A percentile compares a stretch with the other conserved stretches of the same genome.
These are phyloP conservation scores for Suillus alpinus DNA, from an alignment of 768 basidiomycete species.

Conservation along the genomic window DNA sequence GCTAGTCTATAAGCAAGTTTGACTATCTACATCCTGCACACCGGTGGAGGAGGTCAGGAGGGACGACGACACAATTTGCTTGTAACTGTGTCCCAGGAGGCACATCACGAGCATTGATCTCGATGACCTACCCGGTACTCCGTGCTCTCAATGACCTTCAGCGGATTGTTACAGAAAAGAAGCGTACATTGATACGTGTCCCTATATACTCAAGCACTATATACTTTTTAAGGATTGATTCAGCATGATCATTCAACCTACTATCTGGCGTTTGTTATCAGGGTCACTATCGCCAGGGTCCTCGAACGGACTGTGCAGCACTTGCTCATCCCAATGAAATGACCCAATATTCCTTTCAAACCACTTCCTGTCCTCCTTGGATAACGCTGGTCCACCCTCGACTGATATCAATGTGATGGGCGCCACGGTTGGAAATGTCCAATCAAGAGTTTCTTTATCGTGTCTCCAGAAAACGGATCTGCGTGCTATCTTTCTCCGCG, in stretches of 20 bases:
- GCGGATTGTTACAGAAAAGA: no score
- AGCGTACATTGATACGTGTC: no score
- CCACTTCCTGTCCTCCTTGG: slow-evolving; percentile 1
- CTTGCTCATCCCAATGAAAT: slow-evolving; percentile 5
- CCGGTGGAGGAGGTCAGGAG: background rate
- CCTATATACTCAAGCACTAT: background rate
- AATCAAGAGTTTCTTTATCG: background rate
- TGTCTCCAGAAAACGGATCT: background rate
- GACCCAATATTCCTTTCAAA: slow-evolving; percentile 1
- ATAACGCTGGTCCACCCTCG: slow-evolving; percentile 1
- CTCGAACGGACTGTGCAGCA: background rate
- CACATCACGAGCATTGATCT: background rate
- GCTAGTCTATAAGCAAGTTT: background rate
- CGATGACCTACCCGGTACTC: no score
- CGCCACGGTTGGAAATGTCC: slow-evolving; percentile 3
- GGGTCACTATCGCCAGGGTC: background rate
- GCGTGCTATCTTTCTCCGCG: background rate
- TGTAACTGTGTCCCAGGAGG: background rate
- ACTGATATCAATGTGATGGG: slow-evolving; percentile 5
- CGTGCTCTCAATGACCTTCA: no score
- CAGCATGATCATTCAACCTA: background rate
- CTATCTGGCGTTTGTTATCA: background rate
- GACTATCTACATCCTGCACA: background rate
- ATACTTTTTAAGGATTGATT: background rate
- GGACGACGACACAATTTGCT: background rate